Evolutionary conservation across 768 basidiomycete species (phyloP).

Genomic region (Leccinum disarticulatum): DNA sequence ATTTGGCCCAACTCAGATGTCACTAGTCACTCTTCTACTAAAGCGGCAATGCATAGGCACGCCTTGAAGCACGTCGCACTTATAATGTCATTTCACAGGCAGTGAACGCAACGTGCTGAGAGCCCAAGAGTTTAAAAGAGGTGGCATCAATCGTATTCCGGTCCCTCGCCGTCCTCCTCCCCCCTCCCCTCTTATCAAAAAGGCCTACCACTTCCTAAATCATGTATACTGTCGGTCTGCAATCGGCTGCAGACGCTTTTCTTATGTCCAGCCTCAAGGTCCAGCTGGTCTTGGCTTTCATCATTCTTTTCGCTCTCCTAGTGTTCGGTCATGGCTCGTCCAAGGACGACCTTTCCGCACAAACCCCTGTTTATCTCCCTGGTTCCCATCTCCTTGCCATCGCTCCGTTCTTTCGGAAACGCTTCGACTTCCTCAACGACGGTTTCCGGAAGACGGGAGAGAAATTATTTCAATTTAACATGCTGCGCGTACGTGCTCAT

Average conservation of each 20-base stretch:
- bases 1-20: constrained; percentile 2
- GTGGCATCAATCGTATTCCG: constrained; percentile 20
- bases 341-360: constrained; percentile 43
- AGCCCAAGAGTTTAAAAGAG: constrained; percentile 26
- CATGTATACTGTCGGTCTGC: constrained; percentile 46
- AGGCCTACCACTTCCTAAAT: constrained; percentile 23
- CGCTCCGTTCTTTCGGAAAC: constrained; percentile 63
- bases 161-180: constrained; percentile 20
- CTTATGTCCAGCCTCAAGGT: constrained; percentile 34
- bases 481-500: constrained; percentile 54
- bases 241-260: constrained; percentile 38
- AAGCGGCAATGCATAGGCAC: constrained; percentile 24
- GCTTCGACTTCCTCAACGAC: constrained; percentile 73
- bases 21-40: not conserved
- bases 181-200: constrained; percentile 23
- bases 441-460: constrained; percentile 69
- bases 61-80: constrained; percentile 23
- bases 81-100: constrained; percentile 29
- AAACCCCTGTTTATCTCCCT: constrained; percentile 55
- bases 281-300: constrained; percentile 34
- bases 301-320: constrained; percentile 41
- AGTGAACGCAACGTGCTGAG: constrained; percentile 18
- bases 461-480: constrained; percentile 65
- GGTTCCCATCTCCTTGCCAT: constrained; percentile 58
- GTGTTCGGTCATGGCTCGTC: constrained; percentile 36